Evolutionary conservation across 2,329 filamentous ascomycete species (phyloP).

Genomic region (Colletotrichum cordylinicola): DNA sequence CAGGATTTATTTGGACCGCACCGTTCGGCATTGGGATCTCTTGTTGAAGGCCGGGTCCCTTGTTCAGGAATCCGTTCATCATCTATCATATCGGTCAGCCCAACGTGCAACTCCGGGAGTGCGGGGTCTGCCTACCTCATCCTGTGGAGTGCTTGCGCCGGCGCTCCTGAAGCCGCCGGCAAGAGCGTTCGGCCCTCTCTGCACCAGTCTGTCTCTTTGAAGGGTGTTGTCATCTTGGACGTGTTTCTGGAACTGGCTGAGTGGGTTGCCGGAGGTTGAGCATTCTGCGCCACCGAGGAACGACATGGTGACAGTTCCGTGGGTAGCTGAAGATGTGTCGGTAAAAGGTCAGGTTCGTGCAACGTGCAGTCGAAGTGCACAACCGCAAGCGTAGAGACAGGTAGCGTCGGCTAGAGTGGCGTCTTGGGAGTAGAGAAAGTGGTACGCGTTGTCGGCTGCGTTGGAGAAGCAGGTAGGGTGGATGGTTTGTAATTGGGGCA

Average conservation of each 20-base stretch:
- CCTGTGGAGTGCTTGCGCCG: constrained; percentile 72
- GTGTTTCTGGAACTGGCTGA: constrained; percentile 97
- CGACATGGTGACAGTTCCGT: constrained; percentile 69
- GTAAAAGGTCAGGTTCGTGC: not conserved
- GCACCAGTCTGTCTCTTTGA: constrained; percentile 87
- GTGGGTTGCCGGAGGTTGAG: constrained; percentile 93
- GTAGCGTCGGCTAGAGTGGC: not conserved
- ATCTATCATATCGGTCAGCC: constrained; percentile 59
- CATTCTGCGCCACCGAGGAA: constrained; percentile 96
- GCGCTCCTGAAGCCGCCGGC: constrained; percentile 80
- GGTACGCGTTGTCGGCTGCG: not conserved
- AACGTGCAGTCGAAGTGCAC: not conserved
- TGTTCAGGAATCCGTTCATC: constrained; percentile 92
- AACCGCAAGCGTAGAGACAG: not conserved
- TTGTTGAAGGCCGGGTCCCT: constrained; percentile 66
- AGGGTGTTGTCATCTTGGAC: constrained; percentile 95
- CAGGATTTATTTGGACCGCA: constrained; percentile 51
- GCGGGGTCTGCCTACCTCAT: constrained; percentile 60
- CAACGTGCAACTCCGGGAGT: not conserved
- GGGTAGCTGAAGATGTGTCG: not conserved
- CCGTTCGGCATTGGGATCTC: constrained; percentile 59
- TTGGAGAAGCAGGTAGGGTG: not conserved
- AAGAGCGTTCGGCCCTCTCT: constrained; percentile 72
- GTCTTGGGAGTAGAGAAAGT: not conserved
- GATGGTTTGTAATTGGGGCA: constrained; percentile 11